Conservation (phyloP, 257 asterid species). For the Agastache rugosa region DNA sequence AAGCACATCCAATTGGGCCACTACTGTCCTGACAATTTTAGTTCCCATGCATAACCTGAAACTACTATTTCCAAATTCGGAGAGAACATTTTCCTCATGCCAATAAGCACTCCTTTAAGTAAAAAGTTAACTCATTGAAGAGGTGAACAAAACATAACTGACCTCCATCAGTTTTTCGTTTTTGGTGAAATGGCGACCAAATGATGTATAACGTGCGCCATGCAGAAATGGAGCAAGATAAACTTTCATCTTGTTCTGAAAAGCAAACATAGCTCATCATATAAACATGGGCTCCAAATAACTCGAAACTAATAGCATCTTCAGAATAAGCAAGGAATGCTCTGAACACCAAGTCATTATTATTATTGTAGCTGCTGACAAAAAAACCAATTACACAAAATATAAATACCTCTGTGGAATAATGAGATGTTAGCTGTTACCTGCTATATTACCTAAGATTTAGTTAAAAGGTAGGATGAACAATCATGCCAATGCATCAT, state of each 20-base stretch:
- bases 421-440: not conserved
- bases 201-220: constrained; percentile 72
- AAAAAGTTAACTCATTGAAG: constrained; percentile 4
- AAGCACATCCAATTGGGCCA: not conserved
- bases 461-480: not conserved
- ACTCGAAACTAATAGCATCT: not conserved
- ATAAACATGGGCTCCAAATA: constrained; percentile 6
- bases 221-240: constrained; percentile 76
- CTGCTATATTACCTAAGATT: not conserved
- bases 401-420: not conserved
- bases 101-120: constrained; percentile 1
- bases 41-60: constrained; percentile 7
- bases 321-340: not conserved
- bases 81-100: constrained; percentile 3
- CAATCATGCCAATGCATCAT: constrained; percentile 5
- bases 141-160: constrained; percentile 39
- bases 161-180: constrained; percentile 69
- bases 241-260: constrained; percentile 74
- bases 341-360: not conserved
- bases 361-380: not conserved
- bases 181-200: constrained; percentile 78
- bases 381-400: not conserved
- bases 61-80: constrained; percentile 5
- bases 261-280: constrained; percentile 24
- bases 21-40: not conserved